phyloP scores from a whole-genome alignment of 306 rosid genomes.

The Acacia acuminata region DNA sequence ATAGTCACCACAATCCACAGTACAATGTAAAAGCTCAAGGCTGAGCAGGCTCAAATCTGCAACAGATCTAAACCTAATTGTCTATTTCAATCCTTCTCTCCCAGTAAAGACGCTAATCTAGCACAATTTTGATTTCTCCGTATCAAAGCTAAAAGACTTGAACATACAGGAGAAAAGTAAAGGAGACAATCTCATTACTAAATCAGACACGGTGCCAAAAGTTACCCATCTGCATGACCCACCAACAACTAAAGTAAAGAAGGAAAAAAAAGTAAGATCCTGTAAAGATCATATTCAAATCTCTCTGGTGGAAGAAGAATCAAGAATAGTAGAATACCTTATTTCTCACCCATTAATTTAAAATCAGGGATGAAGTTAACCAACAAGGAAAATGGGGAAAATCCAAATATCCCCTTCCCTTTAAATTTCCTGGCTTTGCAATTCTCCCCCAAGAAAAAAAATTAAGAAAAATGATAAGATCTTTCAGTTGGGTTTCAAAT shows the following conservation, averaged over 20 bases:
- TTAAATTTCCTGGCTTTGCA: background rate
- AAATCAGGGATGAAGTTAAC: conserved; percentile 12
- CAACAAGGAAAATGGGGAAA: background rate
- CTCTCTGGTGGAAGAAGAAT: conserved; percentile 31
- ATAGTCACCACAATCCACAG: conserved; percentile 29
- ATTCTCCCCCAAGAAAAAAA: background rate
- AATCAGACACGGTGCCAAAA: conserved; percentile 50
- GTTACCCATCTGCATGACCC: conserved; percentile 58
- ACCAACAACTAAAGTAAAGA: conserved; percentile 39
- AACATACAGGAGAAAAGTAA: conserved; percentile 35
- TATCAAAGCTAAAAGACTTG: conserved; percentile 26
- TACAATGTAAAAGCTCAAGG: conserved; percentile 35
- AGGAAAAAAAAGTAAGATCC: conserved; percentile 4
- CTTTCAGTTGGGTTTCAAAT: conserved; percentile 78
- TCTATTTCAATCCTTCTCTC: conserved; percentile 39
- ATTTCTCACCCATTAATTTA: conserved; percentile 70
- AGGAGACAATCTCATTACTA: conserved; percentile 49
- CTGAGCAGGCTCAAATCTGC: conserved; percentile 20
- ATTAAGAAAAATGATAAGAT: background rate
- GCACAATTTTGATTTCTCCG: conserved; percentile 22
- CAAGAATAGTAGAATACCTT: conserved; percentile 40
- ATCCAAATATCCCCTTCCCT: background rate
- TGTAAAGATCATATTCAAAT: conserved; percentile 34
- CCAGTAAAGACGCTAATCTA: conserved; percentile 37
- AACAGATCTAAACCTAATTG: conserved; percentile 31